Evolutionary conservation across 805 yeast genomes (phyloP), one percentile per base, ranked within the genome.

Genomic region (Metschnikowia amazonensis): DNA sequence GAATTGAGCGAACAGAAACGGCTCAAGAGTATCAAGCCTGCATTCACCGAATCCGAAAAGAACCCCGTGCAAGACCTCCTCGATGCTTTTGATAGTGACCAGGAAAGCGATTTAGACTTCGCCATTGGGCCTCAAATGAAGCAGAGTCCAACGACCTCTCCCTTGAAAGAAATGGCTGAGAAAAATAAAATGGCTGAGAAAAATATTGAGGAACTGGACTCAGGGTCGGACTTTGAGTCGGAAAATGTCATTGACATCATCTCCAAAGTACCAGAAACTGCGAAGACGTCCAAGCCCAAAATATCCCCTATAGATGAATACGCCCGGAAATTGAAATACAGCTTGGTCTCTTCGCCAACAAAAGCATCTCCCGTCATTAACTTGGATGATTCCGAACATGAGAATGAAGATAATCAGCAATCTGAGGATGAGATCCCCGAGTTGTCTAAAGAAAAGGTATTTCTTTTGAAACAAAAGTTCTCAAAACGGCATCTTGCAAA

Each of bases 121-220:
- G 27, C 11, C 6, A 27, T n/a, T 4, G 48, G 42, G 13, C 46
- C 53, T 35, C 38, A 39, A 8, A 39, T 35, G 24, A 51, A 49
- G 18, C 61, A 64, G 18, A 65, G 66, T 37, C 73, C 72, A 0
- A 45, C 53, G 10, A 67, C 73, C 1, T 65, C 70, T 2, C 71
- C 72, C 1, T 30, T 58, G 17, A 45, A 49, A 33, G 36, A 25
- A 2, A 52, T n/a, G n/a, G n/a, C n/a, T n/a, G n/a, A n/a, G n/a
- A n/a, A n/a, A n/a, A n/a, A n/a, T n/a, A n/a, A n/a, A n/a, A n/a
- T n/a, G n/a, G n/a, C n/a, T n/a, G n/a, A n/a, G n/a, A 21, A 23
- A 25, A 35, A 18, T 34, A 28, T 21, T 9, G 24, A 24, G 17
- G 35, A 40, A 25, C 41, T 43, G 20, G 47, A 45, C 31, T 43